Conservation (phyloP, 495 filamentous ascomycete species). For the Astrothelium macrocarpum region DNA sequence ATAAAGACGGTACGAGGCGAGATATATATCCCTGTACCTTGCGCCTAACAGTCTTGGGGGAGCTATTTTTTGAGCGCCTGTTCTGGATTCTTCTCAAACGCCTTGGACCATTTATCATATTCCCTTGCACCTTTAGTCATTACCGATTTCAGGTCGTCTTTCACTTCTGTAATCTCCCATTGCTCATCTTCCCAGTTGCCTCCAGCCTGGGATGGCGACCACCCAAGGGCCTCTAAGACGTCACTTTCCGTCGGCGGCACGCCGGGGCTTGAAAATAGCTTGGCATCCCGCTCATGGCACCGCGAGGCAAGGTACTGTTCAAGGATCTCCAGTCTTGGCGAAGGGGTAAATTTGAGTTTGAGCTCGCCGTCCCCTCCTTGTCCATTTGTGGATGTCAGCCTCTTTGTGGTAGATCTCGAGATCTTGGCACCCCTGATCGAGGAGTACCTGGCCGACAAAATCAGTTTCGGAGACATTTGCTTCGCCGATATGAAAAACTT, state of each 20-base stretch:
- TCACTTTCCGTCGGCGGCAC: conserved; percentile 27
- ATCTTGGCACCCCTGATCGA: conserved; percentile 32
- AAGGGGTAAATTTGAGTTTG: conserved; percentile 25
- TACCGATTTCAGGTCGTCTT: conserved; percentile 28
- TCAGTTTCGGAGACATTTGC: neutral
- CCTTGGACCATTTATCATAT: conserved; percentile 32
- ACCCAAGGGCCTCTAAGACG: conserved; percentile 33
- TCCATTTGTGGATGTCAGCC: conserved; percentile 19
- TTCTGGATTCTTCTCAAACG: conserved; percentile 31
- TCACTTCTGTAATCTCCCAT: conserved; percentile 32
- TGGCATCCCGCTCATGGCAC: conserved; percentile 23
- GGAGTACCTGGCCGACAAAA: conserved; percentile 15
- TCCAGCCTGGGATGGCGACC: conserved; percentile 27
- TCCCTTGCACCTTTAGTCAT: conserved; percentile 33
- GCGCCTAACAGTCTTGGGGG: too few species aligned
- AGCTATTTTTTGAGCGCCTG: conserved; percentile 29
- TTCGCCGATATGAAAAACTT: neutral
- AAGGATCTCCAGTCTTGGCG: conserved; percentile 25
- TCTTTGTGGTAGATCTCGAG: conserved; percentile 25
- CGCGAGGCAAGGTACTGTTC: conserved; percentile 23
- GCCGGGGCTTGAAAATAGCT: conserved; percentile 21
- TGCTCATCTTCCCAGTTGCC: conserved; percentile 35
- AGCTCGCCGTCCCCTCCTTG: conserved; percentile 19
- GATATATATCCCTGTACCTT: too few species aligned
- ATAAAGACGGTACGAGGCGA: neutral